A percentile compares a stretch with the other conserved stretches of the same genome.
phyloP scores from a whole-genome alignment of 2,329 filamentous ascomycete genomes.

The Periconia digitata region DNA sequence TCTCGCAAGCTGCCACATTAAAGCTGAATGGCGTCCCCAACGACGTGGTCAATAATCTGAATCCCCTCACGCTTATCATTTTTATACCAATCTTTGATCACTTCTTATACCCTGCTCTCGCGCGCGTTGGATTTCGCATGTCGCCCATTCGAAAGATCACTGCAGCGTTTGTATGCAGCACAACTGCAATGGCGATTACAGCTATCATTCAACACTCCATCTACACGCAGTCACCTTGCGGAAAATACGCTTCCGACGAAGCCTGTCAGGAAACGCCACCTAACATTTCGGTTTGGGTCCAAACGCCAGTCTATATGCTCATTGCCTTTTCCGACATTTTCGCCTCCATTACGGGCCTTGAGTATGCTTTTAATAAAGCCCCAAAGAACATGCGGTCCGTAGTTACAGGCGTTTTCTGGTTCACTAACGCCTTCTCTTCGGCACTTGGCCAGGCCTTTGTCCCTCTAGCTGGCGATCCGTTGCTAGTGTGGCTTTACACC shows the following conservation, averaged over 20 bases:
- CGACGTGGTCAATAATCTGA: conserved; percentile 58
- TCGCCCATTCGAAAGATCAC: conserved; percentile 58
- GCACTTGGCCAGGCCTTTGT: conserved; percentile 72
- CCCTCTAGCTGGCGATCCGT: conserved; percentile 62
- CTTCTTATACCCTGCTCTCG: conserved; percentile 54
- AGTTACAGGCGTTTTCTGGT: conserved; percentile 68
- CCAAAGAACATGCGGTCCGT: conserved; percentile 79
- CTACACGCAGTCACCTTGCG: conserved; percentile 65
- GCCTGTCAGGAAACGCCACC: conserved; percentile 43
- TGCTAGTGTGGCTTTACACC: conserved; percentile 73
- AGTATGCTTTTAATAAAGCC: conserved; percentile 77
- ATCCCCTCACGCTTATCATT: conserved; percentile 56
- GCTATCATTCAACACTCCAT: conserved; percentile 60
- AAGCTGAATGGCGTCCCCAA: conserved; percentile 56
- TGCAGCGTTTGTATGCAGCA: conserved; percentile 52
- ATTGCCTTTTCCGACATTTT: conserved; percentile 61
- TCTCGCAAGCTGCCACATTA: conserved; percentile 59
- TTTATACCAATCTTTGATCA: conserved; percentile 58
- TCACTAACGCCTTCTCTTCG: conserved; percentile 69
- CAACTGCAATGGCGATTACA: conserved; percentile 52
- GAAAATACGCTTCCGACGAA: conserved; percentile 57
- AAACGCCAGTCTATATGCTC: conserved; percentile 53
- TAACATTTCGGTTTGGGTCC: conserved; percentile 65
- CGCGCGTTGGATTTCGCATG: conserved; percentile 51
- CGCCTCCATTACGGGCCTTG: conserved; percentile 63